phyloP scores from a whole-genome alignment of 2,329 filamentous ascomycete species.

The Parascedosporium putredinis region DNA sequence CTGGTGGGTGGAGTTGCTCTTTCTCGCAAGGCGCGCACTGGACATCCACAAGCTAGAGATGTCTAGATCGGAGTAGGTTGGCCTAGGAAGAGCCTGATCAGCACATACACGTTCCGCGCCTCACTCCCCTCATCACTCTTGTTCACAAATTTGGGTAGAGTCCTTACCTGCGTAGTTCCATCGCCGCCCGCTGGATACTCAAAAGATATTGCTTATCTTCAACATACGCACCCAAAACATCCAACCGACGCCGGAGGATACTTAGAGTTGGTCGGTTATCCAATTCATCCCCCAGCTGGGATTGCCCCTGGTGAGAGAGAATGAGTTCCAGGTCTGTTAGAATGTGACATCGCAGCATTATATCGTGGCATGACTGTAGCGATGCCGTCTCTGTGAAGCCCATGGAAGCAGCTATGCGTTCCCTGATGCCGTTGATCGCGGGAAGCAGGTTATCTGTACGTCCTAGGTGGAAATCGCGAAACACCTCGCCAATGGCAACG shows the following conservation, averaged over 20 bases:
- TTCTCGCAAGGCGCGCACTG: slow-evolving; percentile 76
- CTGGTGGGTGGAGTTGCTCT: slow-evolving; percentile 71
- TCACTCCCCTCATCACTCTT: not conserved
- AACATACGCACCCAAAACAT: slow-evolving; percentile 78
- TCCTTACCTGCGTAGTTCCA: slow-evolving; percentile 63
- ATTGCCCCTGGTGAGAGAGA: slow-evolving; percentile 25
- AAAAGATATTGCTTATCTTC: slow-evolving; percentile 91
- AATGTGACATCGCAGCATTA: slow-evolving; percentile 77
- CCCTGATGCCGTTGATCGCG: slow-evolving; percentile 53
- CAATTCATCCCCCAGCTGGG: slow-evolving; percentile 30
- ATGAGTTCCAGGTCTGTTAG: slow-evolving; percentile 81
- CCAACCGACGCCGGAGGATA: slow-evolving; percentile 57
- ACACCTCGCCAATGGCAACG: slow-evolving; percentile 55
- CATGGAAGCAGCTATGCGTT: slow-evolving; percentile 61
- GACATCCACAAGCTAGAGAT: slow-evolving; percentile 78
- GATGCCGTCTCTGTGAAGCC: slow-evolving; percentile 70
- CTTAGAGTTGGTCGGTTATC: slow-evolving; percentile 22
- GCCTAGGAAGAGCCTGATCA: slow-evolving; percentile 23
- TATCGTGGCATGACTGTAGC: slow-evolving; percentile 71
- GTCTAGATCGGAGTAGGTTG: slow-evolving; percentile 57
- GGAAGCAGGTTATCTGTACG: slow-evolving; percentile 35
- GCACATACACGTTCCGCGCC: not conserved
- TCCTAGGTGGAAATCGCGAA: slow-evolving; percentile 50
- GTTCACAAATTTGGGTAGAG: not conserved
- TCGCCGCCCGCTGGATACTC: slow-evolving; percentile 73